Conservation (phyloP, 768 basidiomycete species). For the Asterophora lycoperdoides region DNA sequence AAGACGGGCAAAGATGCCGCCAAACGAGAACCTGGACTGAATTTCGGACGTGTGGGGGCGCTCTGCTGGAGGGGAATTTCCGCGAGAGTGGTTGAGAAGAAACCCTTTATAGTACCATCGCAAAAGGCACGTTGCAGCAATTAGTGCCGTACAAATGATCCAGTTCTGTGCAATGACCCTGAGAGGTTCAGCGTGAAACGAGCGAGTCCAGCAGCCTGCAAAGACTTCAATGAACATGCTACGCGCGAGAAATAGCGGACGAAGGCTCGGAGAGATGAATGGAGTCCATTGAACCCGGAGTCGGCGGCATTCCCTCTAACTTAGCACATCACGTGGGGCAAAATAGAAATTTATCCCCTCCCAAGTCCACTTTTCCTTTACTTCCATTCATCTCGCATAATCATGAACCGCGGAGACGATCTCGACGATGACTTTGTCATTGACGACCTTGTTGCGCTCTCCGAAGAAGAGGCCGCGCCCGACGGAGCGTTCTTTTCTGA, state of each 20-base stretch:
- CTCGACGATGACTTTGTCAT: conserved; percentile 78
- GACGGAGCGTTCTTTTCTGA: conserved; percentile 29
- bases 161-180: conserved; percentile 11
- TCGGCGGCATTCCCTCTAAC: neutral
- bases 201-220: neutral
- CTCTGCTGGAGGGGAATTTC: conserved; percentile 1
- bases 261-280: no score
- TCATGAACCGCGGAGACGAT: conserved; percentile 61
- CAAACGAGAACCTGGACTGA: neutral
- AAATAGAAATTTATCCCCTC: conserved; percentile 2
- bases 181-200: neutral
- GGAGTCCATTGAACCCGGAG: no score
- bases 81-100: conserved; percentile 6
- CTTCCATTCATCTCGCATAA: conserved; percentile 9
- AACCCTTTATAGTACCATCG: conserved; percentile 23
- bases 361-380: neutral
- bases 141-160: conserved; percentile 13
- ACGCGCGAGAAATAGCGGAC: conserved; percentile 2
- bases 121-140: conserved; percentile 27
- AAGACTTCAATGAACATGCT: conserved; percentile 9
- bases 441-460: conserved; percentile 62
- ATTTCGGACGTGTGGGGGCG: neutral
- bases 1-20: conserved; percentile 9
- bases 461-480: conserved; percentile 52
- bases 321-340: conserved; percentile 16